phyloP scores from a whole-genome alignment of 2,329 filamentous ascomycete genomes.

The Arthroderma sp. region DNA sequence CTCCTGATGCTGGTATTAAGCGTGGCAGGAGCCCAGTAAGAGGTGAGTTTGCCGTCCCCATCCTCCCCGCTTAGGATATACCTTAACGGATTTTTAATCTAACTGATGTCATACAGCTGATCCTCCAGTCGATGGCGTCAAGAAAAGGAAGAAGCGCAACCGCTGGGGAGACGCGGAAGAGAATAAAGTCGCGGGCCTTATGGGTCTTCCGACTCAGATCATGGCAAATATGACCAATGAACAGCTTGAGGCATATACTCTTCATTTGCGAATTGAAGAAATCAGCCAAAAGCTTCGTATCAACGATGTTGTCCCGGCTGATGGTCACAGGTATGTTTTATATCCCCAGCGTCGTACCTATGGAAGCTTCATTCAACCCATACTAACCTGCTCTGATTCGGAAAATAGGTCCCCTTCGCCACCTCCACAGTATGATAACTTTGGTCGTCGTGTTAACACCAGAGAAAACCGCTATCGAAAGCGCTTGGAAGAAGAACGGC shows the following conservation, averaged over 20 bases:
- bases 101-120: conserved; percentile 18
- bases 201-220: conserved; percentile 94
- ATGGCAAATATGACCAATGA: conserved; percentile 96
- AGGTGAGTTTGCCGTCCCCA: conserved; percentile 39
- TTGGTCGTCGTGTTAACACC: conserved; percentile 97
- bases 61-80: conserved; percentile 7
- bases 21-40: conserved; percentile 86
- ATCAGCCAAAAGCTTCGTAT: conserved; percentile 99
- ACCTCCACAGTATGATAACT: conserved; percentile 95
- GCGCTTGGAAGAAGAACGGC: conserved; percentile 92
- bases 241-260: conserved; percentile 91
- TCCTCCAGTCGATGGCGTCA: conserved; percentile 58
- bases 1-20: conserved; percentile 47
- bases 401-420: conserved; percentile 74
- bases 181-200: conserved; percentile 95
- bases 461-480: conserved; percentile 98
- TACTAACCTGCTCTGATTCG: background rate
- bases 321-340: conserved; percentile 71
- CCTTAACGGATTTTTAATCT: background rate
- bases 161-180: conserved; percentile 95
- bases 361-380: no score
- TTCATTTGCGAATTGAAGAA: conserved; percentile 95
- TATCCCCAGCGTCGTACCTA: background rate
- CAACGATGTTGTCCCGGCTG: conserved; percentile 94
- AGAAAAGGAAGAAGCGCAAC: conserved; percentile 94